Evolutionary conservation across 352 stramenopile species (phyloP).

Genomic region (Phytopythium oedochilum): DNA sequence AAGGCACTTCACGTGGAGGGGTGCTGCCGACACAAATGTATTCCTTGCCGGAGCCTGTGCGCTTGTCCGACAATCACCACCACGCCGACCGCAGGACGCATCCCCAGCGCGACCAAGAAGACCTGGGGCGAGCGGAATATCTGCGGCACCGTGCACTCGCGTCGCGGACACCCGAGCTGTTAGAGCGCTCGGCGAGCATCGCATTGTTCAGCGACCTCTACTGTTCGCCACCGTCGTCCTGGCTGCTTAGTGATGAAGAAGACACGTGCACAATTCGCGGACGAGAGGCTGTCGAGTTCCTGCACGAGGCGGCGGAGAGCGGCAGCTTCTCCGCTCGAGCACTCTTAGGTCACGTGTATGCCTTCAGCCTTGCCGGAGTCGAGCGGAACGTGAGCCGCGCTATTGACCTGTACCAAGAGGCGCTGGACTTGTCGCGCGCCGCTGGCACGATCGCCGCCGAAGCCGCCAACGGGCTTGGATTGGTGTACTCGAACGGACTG

Average conservation of each 20-base stretch:
- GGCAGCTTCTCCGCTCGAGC: conserved; percentile 42
- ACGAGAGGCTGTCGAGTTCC: conserved; percentile 29
- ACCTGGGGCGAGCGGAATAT: conserved; percentile 45
- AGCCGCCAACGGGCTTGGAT: conserved; percentile 63
- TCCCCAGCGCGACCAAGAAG: conserved; percentile 18
- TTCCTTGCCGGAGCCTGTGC: conserved; percentile 19
- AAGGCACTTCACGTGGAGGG: conserved; percentile 13
- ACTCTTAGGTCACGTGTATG: conserved; percentile 57
- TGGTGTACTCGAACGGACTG: conserved; percentile 49
- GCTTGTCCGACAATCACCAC: conserved; percentile 31
- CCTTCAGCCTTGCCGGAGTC: conserved; percentile 44
- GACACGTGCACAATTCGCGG: conserved; percentile 5
- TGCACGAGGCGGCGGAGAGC: conserved; percentile 31
- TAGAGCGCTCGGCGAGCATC: conserved; percentile 48
- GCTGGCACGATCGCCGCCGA: conserved; percentile 19
- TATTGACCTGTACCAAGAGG: conserved; percentile 39
- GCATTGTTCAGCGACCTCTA: conserved; percentile 55
- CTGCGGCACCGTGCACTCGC: conserved; percentile 28
- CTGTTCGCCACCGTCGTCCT: conserved; percentile 1
- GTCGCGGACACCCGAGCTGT: conserved; percentile 21
- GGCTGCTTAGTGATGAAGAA: neutral
- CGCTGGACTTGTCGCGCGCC: conserved; percentile 25
- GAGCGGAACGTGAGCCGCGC: conserved; percentile 23
- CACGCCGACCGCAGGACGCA: conserved; percentile 11
- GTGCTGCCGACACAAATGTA: conserved; percentile 33